Evolutionary conservation across 2,329 filamentous ascomycete species (phyloP).

Genomic region (Penicillium sclerotiorum): DNA sequence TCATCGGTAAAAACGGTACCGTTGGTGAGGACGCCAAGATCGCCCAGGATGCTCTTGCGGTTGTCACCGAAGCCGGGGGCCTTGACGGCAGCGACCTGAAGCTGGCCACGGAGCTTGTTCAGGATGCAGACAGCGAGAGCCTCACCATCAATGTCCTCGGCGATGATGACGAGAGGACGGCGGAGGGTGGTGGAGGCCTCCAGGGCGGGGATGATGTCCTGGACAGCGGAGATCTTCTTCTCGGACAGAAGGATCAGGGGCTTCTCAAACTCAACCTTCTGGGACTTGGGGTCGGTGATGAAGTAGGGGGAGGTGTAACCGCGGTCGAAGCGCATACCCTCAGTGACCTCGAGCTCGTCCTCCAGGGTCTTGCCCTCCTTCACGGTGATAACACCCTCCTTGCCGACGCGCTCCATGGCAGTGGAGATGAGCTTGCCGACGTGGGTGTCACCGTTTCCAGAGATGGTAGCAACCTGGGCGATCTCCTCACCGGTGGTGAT

Average conservation of each 20-base stretch:
- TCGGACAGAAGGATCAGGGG: slow-evolving; percentile 96
- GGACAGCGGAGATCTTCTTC: slow-evolving; percentile 99
- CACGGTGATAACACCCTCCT: slow-evolving; percentile 99
- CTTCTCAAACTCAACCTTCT: slow-evolving; percentile 99
- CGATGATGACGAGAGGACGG: slow-evolving; percentile 95
- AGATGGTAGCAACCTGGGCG: slow-evolving; percentile 97
- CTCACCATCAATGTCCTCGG: slow-evolving; percentile 98
- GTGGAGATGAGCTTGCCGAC: slow-evolving; percentile 95
- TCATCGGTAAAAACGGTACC: slow-evolving; percentile 97
- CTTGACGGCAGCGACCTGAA: slow-evolving; percentile 98
- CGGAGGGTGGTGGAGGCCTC: slow-evolving; percentile 95
- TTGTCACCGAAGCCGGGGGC: slow-evolving; percentile 99
- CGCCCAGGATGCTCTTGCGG: slow-evolving; percentile 98
- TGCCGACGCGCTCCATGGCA: slow-evolving; percentile 99
- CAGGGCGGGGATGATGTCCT: slow-evolving; percentile 97
- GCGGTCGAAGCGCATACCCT: slow-evolving; percentile 99
- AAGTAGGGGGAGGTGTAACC: slow-evolving; percentile 99
- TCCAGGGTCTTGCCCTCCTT: slow-evolving; percentile 99
- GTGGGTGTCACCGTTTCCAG: slow-evolving; percentile 93
- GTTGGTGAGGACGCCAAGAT: slow-evolving; percentile 94
- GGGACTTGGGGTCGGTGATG: slow-evolving; percentile 97
- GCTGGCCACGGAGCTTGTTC: slow-evolving; percentile 99
- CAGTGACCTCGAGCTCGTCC: slow-evolving; percentile 97
- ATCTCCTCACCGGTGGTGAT: slow-evolving; percentile 98
- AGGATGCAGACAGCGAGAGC: slow-evolving; percentile 98